These are phyloP conservation scores for Epichloe brachyelytri DNA, from an alignment of 2,329 filamentous ascomycete species.

Conservation along the genomic window DNA sequence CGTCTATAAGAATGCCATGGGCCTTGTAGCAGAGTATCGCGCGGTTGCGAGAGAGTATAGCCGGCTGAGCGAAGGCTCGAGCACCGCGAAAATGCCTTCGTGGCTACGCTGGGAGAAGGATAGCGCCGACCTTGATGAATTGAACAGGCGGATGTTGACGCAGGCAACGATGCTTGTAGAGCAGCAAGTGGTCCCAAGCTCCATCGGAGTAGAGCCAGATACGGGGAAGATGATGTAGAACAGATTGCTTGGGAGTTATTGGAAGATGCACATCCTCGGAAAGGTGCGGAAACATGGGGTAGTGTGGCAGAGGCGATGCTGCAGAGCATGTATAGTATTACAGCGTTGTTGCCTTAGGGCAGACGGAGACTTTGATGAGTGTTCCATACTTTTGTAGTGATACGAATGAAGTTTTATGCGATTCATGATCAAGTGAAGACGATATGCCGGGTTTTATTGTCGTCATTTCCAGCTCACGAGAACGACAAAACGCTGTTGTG, in stretches of 20 bases:
- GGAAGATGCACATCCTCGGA: constrained; percentile 12
- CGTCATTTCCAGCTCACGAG: not conserved
- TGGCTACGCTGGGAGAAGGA: constrained; percentile 23
- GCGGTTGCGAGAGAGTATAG: constrained; percentile 13
- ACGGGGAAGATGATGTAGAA: constrained; percentile 15
- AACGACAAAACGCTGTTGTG: no score
- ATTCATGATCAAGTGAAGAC: not conserved
- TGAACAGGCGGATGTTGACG: constrained; percentile 15
- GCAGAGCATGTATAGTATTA: constrained; percentile 12
- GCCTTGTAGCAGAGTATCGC: constrained; percentile 10
- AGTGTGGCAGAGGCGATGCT: constrained; percentile 15
- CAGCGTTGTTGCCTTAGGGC: constrained; percentile 11
- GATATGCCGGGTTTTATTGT: not conserved
- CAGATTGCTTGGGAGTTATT: constrained; percentile 22
- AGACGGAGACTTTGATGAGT: not conserved
- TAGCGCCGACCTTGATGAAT: constrained; percentile 14
- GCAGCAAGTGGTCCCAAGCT: constrained; percentile 15
- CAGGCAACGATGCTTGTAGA: constrained; percentile 11
- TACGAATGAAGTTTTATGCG: not conserved
- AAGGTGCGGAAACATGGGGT: constrained; percentile 20
- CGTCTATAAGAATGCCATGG: not conserved
- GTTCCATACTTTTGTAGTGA: no score
- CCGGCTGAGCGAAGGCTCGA: constrained; percentile 8
- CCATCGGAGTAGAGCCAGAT: not conserved
- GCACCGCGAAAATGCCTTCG: constrained; percentile 13